Evolutionary conservation across 2,329 filamentous ascomycete genomes (phyloP).

Genomic region (Gliomastix tumulicola): DNA sequence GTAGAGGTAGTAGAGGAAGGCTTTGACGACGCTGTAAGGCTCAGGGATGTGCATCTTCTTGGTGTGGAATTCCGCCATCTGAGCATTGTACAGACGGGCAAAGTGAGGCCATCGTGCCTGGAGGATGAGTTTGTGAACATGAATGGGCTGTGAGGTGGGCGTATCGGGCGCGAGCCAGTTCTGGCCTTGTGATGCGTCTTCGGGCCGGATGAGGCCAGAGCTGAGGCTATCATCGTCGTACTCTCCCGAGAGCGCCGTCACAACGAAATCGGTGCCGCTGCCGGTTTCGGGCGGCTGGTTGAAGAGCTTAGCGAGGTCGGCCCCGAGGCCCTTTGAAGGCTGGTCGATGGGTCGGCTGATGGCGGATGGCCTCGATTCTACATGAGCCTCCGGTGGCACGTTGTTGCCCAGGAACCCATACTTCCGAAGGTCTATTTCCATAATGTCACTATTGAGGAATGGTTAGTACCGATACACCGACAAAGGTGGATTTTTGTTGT

Average conservation of each 20-base stretch:
- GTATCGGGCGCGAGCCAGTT: constrained; percentile 56
- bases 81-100: constrained; percentile 79
- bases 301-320: constrained; percentile 81
- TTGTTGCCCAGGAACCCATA: constrained; percentile 88
- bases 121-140: constrained; percentile 91
- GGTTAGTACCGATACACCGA: too few relatives aligned
- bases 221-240: constrained; percentile 59
- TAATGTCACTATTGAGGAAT: constrained; percentile 59
- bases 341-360: constrained; percentile 40
- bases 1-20: constrained; percentile 94
- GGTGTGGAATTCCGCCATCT: constrained; percentile 97
- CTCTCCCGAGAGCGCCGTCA: constrained; percentile 81
- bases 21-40: constrained; percentile 86
- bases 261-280: constrained; percentile 82
- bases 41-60: constrained; percentile 98
- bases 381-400: constrained; percentile 46
- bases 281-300: constrained; percentile 78
- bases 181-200: constrained; percentile 33
- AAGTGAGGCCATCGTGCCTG: constrained; percentile 97
- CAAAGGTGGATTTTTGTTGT: too few relatives aligned
- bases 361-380: constrained; percentile 41
- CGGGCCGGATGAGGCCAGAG: constrained; percentile 38
- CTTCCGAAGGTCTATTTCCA: constrained; percentile 85
- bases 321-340: constrained; percentile 65
- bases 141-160: constrained; percentile 73